Evolutionary conservation across 2,329 filamentous ascomycete species (phyloP).

Genomic region (Peltaster fructicola): DNA sequence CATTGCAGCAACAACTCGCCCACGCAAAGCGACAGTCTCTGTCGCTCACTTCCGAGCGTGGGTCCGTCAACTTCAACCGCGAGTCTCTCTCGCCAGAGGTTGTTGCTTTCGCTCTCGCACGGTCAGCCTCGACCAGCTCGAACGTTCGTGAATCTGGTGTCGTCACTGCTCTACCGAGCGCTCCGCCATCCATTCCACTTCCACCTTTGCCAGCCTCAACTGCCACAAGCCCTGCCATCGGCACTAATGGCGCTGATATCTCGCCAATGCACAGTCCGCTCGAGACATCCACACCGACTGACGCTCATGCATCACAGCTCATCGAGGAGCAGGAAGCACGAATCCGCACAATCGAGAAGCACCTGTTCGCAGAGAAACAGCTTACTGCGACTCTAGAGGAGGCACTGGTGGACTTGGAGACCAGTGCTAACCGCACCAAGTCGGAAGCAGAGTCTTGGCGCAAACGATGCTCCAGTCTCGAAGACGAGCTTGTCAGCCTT

Average conservation of each 20-base stretch:
- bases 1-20: conserved; percentile 39
- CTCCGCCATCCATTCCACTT: conserved; percentile 87
- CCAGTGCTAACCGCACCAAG: conserved; percentile 81
- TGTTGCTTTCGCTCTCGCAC: conserved; percentile 25
- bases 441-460: conserved; percentile 79
- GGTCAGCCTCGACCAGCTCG: conserved; percentile 43
- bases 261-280: too few species aligned
- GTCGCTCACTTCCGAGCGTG: conserved; percentile 16
- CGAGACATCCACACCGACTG: too few species aligned
- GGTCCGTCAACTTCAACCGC: conserved; percentile 20
- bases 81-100: conserved; percentile 29
- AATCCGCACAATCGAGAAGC: conserved; percentile 91
- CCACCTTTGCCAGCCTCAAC: conserved; percentile 61
- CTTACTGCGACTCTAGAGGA: conserved; percentile 90
- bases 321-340: conserved; percentile 90
- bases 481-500: conserved; percentile 49
- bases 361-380: conserved; percentile 88
- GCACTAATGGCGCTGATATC: too few species aligned
- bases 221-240: too few species aligned
- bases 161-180: conserved; percentile 65
- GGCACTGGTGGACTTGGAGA: conserved; percentile 83
- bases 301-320: conserved; percentile 64
- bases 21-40: conserved; percentile 16
- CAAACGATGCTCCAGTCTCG: conserved; percentile 62
- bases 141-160: conserved; percentile 62